Conservation (phyloP, 2,329 filamentous ascomycete species). For the Blastomyces gilchristii region DNA sequence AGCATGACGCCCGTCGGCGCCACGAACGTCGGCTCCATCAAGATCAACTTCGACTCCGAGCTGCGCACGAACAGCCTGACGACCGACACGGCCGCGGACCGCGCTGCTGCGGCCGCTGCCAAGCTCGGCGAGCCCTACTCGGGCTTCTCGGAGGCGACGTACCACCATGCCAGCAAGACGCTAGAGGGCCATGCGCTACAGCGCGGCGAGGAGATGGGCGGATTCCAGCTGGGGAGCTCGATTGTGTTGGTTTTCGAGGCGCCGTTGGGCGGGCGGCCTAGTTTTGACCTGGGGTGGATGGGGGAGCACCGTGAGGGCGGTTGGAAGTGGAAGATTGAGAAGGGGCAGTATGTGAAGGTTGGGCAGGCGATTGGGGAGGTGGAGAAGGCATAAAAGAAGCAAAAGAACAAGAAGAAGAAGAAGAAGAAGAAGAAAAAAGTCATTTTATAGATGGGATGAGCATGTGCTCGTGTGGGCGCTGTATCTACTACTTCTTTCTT, state of each 20-base stretch:
- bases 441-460: background rate
- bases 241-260: slow-evolving; percentile 96
- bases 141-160: slow-evolving; percentile 90
- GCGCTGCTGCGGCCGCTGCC: slow-evolving; percentile 69
- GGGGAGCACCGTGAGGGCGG: slow-evolving; percentile 52
- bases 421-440: background rate
- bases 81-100: slow-evolving; percentile 85
- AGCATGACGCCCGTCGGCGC: slow-evolving; percentile 90
- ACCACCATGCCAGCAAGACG: slow-evolving; percentile 63
- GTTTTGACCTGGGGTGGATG: slow-evolving; percentile 52
- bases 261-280: slow-evolving; percentile 52
- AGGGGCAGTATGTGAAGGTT: slow-evolving; percentile 80
- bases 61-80: slow-evolving; percentile 83
- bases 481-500: background rate
- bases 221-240: slow-evolving; percentile 90
- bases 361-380: slow-evolving; percentile 76
- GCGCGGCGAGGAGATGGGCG: slow-evolving; percentile 93
- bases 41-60: slow-evolving; percentile 92
- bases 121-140: slow-evolving; percentile 68
- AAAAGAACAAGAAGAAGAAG: background rate
- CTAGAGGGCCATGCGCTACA: slow-evolving; percentile 74
- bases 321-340: slow-evolving; percentile 78
- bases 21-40: slow-evolving; percentile 94
- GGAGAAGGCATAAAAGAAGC: background rate
- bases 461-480: background rate